These are phyloP conservation scores for Phytophthora nicotianae DNA, from an alignment of 352 stramenopile species.

Conservation along the genomic window DNA sequence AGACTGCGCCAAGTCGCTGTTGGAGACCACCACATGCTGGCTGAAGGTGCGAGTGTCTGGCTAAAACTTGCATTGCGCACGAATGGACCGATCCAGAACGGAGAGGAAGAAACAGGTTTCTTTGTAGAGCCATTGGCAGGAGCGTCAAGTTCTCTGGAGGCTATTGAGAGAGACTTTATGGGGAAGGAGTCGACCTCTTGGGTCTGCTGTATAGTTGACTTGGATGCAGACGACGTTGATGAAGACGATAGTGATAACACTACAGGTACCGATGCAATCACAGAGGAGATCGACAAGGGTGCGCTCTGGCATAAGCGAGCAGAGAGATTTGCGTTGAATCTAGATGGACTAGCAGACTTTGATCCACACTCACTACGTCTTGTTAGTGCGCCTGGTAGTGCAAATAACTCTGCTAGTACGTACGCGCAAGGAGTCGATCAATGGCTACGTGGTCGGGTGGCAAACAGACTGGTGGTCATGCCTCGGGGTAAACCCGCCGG, in stretches of 20 bases:
- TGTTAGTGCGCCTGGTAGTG: constrained; percentile 17
- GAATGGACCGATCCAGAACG: constrained; percentile 12
- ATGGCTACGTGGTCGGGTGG: constrained; percentile 48
- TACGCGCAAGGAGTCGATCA: constrained; percentile 26
- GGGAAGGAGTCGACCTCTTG: constrained; percentile 10
- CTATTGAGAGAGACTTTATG: constrained; percentile 32
- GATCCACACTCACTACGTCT: constrained; percentile 23
- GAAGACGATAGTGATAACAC: constrained; percentile 17
- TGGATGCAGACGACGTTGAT: constrained; percentile 63
- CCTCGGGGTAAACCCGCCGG: constrained; percentile 52
- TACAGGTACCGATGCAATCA: constrained; percentile 8
- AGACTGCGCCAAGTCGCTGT: constrained; percentile 50
- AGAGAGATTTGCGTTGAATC: constrained; percentile 19
- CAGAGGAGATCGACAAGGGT: constrained; percentile 22
- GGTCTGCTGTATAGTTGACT: constrained; percentile 47
- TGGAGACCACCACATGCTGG: constrained; percentile 60
- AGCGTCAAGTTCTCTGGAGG: constrained; percentile 27
- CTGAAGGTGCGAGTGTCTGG: constrained; percentile 73
- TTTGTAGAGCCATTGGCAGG: constrained; percentile 36
- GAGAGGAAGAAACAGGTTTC: constrained; percentile 27
- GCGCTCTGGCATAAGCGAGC: constrained; percentile 33
- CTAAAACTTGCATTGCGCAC: constrained; percentile 34
- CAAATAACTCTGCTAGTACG: constrained; percentile 9
- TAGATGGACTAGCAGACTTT: constrained; percentile 27
- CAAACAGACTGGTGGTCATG: constrained; percentile 52